A percentile compares a stretch with the other conserved stretches of the same genome.
Evolutionary conservation across 306 rosid genomes (phyloP).

Genomic region (Senna siamea): DNA sequence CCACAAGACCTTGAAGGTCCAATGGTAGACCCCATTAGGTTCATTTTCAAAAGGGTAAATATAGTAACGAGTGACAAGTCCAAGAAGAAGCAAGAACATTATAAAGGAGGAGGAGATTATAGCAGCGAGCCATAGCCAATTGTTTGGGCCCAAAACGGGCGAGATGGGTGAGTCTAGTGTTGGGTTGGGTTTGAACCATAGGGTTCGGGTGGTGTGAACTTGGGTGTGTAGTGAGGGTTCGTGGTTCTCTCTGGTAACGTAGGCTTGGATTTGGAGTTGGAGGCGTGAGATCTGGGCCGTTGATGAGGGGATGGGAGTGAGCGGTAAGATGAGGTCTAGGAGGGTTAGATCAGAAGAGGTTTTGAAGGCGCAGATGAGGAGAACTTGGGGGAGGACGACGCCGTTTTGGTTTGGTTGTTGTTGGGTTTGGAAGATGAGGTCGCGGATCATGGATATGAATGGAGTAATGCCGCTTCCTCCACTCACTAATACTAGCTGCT

Average conservation of each 20-base stretch:
- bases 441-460: slow-evolving; percentile 67
- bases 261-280: slow-evolving; percentile 55
- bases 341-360: slow-evolving; percentile 50
- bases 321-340: slow-evolving; percentile 59
- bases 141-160: slow-evolving; percentile 50
- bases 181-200: slow-evolving; percentile 42
- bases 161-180: slow-evolving; percentile 49
- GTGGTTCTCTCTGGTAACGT: slow-evolving; percentile 51
- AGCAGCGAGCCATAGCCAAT: slow-evolving; percentile 55
- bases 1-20: slow-evolving; percentile 58
- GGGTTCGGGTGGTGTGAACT: slow-evolving; percentile 31
- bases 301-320: slow-evolving; percentile 23
- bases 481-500: slow-evolving; percentile 51
- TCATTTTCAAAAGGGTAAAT: slow-evolving; percentile 53
- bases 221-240: slow-evolving; percentile 29
- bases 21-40: slow-evolving; percentile 36
- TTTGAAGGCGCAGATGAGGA: slow-evolving; percentile 51
- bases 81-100: slow-evolving; percentile 54
- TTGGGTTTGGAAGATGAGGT: slow-evolving; percentile 50
- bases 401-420: slow-evolving; percentile 36
- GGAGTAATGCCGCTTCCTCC: slow-evolving; percentile 80
- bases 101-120: slow-evolving; percentile 53
- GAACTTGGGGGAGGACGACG: slow-evolving; percentile 38
- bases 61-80: slow-evolving; percentile 54
- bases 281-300: slow-evolving; percentile 37